Evolutionary conservation across 2,329 filamentous ascomycete genomes (phyloP).

Genomic region (Ascochyta pisi): DNA sequence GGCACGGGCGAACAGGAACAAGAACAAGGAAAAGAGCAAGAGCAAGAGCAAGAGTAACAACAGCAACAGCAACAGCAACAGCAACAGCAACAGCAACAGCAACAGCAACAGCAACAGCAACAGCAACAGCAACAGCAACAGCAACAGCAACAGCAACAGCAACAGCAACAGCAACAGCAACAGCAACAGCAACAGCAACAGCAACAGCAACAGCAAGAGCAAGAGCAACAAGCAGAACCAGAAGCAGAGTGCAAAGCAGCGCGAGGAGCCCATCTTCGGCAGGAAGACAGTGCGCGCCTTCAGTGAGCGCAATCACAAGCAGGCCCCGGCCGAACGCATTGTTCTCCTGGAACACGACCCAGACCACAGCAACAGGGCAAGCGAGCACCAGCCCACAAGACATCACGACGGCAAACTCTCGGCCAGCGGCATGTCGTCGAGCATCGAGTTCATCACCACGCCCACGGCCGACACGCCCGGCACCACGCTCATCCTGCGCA

Average conservation of each 20-base stretch:
- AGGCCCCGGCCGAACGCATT: neutral
- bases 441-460: slow-evolving; percentile 76
- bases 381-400: no score
- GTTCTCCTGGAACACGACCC: slow-evolving; percentile 20
- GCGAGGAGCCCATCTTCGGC: neutral
- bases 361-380: neutral
- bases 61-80: no score
- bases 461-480: slow-evolving; percentile 90
- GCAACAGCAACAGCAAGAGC: no score
- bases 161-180: no score
- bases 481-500: slow-evolving; percentile 77
- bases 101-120: no score
- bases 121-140: no score
- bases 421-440: slow-evolving; percentile 68
- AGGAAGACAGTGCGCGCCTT: neutral
- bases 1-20: neutral
- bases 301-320: neutral
- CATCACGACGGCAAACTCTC: neutral
- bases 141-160: no score
- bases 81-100: no score
- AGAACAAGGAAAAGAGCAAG: no score
- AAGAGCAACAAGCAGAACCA: no score
- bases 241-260: neutral
- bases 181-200: no score
- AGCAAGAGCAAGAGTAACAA: no score